Evolutionary conservation across 805 yeast genomes (phyloP).

Genomic region (Komagataella populi): DNA sequence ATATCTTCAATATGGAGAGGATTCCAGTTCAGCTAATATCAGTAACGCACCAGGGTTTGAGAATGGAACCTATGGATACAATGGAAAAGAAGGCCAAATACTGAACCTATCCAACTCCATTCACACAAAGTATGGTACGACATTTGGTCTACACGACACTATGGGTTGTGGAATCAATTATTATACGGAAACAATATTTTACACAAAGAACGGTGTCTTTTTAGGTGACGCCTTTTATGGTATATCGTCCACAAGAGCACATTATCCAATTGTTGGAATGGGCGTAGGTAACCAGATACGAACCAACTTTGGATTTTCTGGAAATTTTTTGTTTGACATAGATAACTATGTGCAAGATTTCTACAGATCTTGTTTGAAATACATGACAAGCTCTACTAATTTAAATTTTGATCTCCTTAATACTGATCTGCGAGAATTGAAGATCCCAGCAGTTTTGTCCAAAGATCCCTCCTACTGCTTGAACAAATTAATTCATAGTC

Average conservation of each 20-base stretch:
- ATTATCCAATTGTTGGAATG: slow-evolving; percentile 33
- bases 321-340: slow-evolving; percentile 32
- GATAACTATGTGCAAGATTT: slow-evolving; percentile 26
- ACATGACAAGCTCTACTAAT: neutral
- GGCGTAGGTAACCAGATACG: slow-evolving; percentile 25
- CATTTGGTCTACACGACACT: slow-evolving; percentile 42
- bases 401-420: neutral
- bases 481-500: neutral
- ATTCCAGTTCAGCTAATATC: slow-evolving; percentile 7
- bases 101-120: slow-evolving; percentile 21
- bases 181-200: slow-evolving; percentile 46
- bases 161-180: slow-evolving; percentile 82
- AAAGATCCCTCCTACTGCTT: neutral
- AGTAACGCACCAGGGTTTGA: slow-evolving; percentile 34
- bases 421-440: neutral
- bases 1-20: slow-evolving; percentile 18
- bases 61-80: slow-evolving; percentile 34
- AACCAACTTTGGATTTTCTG: slow-evolving; percentile 38
- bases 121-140: slow-evolving; percentile 24
- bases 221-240: slow-evolving; percentile 42
- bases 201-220: slow-evolving; percentile 69
- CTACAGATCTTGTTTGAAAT: slow-evolving; percentile 11
- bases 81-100: slow-evolving; percentile 35
- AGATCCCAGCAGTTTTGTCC: neutral
- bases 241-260: slow-evolving; percentile 15